These are phyloP conservation scores for Phellopilus nigrolimitatus DNA, from an alignment of 1,284 basidiomycete genomes.

Conservation along the genomic window DNA sequence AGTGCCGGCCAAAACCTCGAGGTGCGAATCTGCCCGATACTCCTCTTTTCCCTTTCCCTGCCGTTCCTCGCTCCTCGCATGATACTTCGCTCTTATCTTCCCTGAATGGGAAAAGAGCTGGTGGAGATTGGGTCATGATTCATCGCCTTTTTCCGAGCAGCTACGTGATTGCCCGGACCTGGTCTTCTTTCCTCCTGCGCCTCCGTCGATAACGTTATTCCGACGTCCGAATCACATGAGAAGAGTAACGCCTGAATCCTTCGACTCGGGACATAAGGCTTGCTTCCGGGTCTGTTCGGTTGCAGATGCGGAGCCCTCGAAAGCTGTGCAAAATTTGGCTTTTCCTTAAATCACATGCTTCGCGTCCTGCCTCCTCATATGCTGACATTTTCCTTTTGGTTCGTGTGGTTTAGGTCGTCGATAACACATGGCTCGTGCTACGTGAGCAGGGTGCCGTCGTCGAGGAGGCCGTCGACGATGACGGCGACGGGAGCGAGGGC, in stretches of 20 bases:
- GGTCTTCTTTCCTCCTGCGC: too few relatives aligned
- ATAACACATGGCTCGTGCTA: slow-evolving; percentile 48
- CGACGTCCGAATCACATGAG: too few relatives aligned
- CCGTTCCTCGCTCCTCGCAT: background rate
- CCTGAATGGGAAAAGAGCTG: too few relatives aligned
- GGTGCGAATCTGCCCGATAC: slow-evolving; percentile 28
- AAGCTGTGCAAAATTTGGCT: too few relatives aligned
- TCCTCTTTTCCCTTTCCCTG: slow-evolving; percentile 10
- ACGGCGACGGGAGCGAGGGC: slow-evolving; percentile 30
- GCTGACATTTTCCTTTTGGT: slow-evolving; percentile 11
- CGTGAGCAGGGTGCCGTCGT: slow-evolving; percentile 62
- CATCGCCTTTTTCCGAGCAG: too few relatives aligned
- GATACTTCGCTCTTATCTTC: background rate
- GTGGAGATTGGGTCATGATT: too few relatives aligned
- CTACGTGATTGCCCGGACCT: too few relatives aligned
- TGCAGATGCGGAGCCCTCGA: too few relatives aligned
- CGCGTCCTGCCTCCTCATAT: slow-evolving; percentile 19
- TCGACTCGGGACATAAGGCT: too few relatives aligned
- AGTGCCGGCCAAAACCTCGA: slow-evolving; percentile 67
- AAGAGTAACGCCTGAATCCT: too few relatives aligned
- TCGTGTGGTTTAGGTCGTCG: slow-evolving; percentile 36
- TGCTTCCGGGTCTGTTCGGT: too few relatives aligned
- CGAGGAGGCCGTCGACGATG: slow-evolving; percentile 55
- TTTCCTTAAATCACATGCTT: background rate
- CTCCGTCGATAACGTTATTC: too few relatives aligned